Evolutionary conservation across 2,329 filamentous ascomycete genomes (phyloP), one percentile per base, ranked within the genome.

Genomic region (Bipolaris cookei): DNA sequence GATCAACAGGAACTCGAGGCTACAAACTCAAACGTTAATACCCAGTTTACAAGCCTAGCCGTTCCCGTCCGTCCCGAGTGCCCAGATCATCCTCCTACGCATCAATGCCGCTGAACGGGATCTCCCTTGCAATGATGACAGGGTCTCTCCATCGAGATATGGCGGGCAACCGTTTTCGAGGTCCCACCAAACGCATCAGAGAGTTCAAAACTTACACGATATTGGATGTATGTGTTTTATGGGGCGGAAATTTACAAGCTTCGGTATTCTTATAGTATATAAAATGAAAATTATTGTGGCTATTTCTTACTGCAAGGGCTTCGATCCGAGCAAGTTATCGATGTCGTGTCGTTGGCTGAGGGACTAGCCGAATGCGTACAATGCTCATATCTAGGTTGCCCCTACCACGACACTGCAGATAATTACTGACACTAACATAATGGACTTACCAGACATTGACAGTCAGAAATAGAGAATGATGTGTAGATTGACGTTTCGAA

Each of bases 281-380:
- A 48, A 25, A 16, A 30, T 13, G 25, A 13, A 16, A 21, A 18
- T 8, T 25, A 11, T 8, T 21, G 35, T 42, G 37, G 37, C 16
- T 10, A 32, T 6, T 32, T 11, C 4, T 11, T 23, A n/a, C 13
- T 3, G 47, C 35, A 25, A 20, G 16, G 28, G 37, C n/a, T 14
- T 41, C 13, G 35, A 34, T 50, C 23, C 6, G 13, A 21, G 35
- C 13, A 13, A 21, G 48, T 39, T 8, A 35, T 28, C 25, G 42
- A 56, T n/a, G 32, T 25, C n/a, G 45, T n/a, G 32, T 25, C n/a
- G 45, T 51, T 56, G 49, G 47, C 32, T 34, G 25, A 35, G 16
- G 39, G 25, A 34, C 43, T 55, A 44, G 37, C 34, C 38, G 16
- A 21, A 54, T 14, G 35, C 28, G 44, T 38, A 18, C 23, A 14